phyloP scores from a whole-genome alignment of 139 green algal species.

The Tetraselmis chui region DNA sequence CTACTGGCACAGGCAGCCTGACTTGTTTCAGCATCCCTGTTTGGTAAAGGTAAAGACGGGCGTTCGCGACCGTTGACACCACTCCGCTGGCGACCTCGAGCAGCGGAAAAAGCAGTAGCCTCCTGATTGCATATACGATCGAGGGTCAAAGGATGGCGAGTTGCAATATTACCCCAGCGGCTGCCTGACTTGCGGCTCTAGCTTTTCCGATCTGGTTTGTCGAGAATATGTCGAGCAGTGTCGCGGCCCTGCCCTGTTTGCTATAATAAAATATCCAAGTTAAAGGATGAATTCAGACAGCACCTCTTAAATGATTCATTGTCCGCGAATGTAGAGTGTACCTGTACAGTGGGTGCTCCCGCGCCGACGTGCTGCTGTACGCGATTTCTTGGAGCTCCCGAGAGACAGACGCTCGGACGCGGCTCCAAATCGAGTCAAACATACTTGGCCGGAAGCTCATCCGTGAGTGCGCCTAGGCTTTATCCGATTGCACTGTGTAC shows the following conservation, averaged over 20 bases:
- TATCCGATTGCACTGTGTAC: too few species aligned
- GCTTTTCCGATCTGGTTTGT: too few species aligned
- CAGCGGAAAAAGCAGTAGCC: neutral
- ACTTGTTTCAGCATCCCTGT: neutral
- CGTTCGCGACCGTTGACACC: neutral
- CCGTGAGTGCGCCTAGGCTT: too few species aligned
- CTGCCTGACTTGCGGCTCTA: too few species aligned
- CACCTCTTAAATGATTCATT: neutral
- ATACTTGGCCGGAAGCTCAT: too few species aligned
- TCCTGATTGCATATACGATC: neutral
- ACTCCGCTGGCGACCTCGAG: neutral
- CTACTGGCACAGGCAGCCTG: neutral
- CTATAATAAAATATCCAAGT: neutral
- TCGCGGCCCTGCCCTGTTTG: too few species aligned
- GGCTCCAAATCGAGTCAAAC: too few species aligned
- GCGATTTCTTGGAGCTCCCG: neutral
- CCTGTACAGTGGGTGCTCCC: neutral
- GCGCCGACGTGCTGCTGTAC: neutral
- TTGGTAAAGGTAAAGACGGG: neutral
- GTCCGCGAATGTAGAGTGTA: neutral
- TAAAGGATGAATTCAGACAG: neutral
- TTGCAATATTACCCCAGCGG: neutral
- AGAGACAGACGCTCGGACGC: too few species aligned
- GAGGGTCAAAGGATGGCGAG: neutral
- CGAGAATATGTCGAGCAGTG: too few species aligned